Conservation (phyloP, 371 early-diverging fungal species). For the Actinomortierella wolfii region DNA sequence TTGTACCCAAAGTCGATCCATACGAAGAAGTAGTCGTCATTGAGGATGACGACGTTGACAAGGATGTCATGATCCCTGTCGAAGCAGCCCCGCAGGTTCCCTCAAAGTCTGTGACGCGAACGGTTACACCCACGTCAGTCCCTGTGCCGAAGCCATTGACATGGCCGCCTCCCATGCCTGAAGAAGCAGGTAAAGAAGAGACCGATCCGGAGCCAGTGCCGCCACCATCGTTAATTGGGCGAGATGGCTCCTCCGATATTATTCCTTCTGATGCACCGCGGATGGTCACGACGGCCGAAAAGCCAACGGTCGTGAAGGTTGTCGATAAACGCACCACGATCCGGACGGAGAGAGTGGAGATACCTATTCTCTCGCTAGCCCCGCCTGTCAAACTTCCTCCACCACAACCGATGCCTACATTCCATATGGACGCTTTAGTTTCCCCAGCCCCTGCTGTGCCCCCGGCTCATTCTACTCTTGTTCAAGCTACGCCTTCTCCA, state of each 20-base stretch:
- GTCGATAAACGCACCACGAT: constrained; percentile 8
- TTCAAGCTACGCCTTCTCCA: not conserved
- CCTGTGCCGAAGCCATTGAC: not conserved
- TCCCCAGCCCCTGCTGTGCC: not conserved
- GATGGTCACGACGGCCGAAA: constrained; percentile 9
- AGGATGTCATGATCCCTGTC: not conserved
- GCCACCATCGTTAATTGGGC: not conserved
- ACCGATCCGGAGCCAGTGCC: not conserved
- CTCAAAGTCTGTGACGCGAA: not conserved
- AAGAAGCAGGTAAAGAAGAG: not conserved
- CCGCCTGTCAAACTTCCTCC: constrained; percentile 9
- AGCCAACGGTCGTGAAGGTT: constrained; percentile 1
- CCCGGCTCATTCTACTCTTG: not conserved
- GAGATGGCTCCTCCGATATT: constrained; percentile 8
- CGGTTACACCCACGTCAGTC: not conserved
- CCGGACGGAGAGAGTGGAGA: constrained; percentile 9
- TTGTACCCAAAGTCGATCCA: not conserved
- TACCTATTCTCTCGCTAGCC: constrained; percentile 3
- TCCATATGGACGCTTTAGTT: not conserved
- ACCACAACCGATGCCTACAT: no score
- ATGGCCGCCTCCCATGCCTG: not conserved
- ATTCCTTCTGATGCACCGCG: constrained; percentile 6
- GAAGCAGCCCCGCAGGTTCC: not conserved
- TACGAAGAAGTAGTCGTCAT: not conserved
- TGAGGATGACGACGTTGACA: constrained; percentile 1